Conservation (phyloP, 2,329 filamentous ascomycete species). For the Cytospora leucostoma region DNA sequence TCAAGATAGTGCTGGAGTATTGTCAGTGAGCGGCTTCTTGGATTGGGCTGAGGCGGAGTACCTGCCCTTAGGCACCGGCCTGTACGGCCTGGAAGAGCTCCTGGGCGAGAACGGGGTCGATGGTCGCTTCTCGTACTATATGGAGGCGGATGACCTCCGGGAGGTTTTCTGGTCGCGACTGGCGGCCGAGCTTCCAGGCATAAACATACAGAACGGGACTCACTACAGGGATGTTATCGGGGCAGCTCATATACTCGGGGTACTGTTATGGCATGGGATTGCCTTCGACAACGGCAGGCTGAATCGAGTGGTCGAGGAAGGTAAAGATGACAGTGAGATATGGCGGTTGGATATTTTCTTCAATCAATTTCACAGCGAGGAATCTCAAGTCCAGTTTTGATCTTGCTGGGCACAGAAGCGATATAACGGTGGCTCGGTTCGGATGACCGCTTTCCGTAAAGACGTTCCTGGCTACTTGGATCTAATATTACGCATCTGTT, state of each 20-base stretch:
- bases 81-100: constrained; percentile 63
- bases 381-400: not conserved
- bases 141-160: constrained; percentile 46
- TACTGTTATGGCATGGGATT: constrained; percentile 64
- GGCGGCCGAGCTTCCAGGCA: constrained; percentile 37
- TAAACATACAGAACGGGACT: constrained; percentile 29
- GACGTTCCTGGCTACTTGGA: not conserved
- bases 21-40: constrained; percentile 52
- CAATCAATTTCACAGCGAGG: not conserved
- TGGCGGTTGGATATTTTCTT: constrained; percentile 46
- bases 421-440: not conserved
- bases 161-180: constrained; percentile 52
- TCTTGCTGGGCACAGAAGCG: not conserved
- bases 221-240: constrained; percentile 38
- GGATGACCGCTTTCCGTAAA: not conserved
- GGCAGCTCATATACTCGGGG: constrained; percentile 52
- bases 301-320: constrained; percentile 56
- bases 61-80: constrained; percentile 59
- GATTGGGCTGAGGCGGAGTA: constrained; percentile 67
- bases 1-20: not conserved
- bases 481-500: not conserved
- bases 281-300: constrained; percentile 63
- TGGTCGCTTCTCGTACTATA: constrained; percentile 47
- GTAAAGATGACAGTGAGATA: constrained; percentile 54
- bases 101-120: constrained; percentile 47